A percentile compares a stretch with the other conserved stretches of the same genome.
Conservation (phyloP, 208 protist species). For the Sergeia podlipaevii region DNA sequence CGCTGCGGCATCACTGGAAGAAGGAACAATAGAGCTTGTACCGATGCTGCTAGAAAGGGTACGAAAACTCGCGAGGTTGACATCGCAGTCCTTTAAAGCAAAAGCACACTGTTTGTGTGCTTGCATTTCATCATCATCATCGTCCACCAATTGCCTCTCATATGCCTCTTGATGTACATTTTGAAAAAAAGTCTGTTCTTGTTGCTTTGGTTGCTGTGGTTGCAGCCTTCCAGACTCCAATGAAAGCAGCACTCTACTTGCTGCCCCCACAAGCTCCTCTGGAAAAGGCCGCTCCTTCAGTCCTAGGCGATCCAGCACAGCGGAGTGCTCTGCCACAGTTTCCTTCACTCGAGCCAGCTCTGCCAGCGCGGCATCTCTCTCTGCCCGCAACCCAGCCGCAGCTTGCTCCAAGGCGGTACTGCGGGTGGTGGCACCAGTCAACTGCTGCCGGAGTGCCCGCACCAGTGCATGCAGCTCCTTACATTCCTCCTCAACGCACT, state of each 20-base stretch:
- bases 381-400: constrained; percentile 8
- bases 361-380: constrained; percentile 22
- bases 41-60: not conserved
- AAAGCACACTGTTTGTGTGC: too few relatives aligned
- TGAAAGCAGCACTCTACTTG: constrained; percentile 5
- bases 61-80: not conserved
- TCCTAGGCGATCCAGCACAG: constrained; percentile 61
- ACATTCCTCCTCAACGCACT: constrained; percentile 35
- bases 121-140: too few relatives aligned
- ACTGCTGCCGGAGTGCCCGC: constrained; percentile 21
- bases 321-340: constrained; percentile 46
- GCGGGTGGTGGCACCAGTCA: constrained; percentile 2
- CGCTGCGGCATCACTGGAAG: too few relatives aligned
- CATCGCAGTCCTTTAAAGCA: not conserved
- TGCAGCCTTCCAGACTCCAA: constrained; percentile 4
- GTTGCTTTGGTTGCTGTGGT: not conserved
- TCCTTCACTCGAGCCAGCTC: constrained; percentile 45
- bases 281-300: constrained; percentile 46
- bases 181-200: too few relatives aligned
- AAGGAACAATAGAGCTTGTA: too few relatives aligned
- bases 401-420: not conserved
- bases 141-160: too few relatives aligned
- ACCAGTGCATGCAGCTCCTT: constrained; percentile 38
- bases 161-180: too few relatives aligned
- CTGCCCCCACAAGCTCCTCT: constrained; percentile 18